A percentile compares a stretch with the other conserved stretches of the same genome.
Conservation (phyloP, 2,329 filamentous ascomycete genomes). For the Sordariomycetes sp. region DNA sequence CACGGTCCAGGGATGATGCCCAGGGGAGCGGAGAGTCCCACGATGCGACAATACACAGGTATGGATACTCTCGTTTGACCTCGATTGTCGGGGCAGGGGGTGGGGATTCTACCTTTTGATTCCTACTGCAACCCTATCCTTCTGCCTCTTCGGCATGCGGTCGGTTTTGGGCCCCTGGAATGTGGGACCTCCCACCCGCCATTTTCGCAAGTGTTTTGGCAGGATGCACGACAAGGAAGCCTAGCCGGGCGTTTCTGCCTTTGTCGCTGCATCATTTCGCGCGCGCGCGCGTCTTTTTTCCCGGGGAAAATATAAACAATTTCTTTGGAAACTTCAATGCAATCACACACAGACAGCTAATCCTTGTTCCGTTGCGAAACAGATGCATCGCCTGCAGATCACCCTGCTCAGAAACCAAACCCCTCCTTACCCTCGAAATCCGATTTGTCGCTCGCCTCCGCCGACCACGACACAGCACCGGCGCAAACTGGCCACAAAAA, state of each 20-base stretch:
- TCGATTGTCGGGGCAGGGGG: neutral
- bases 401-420: conserved; percentile 22
- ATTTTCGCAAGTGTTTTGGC: neutral
- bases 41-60: conserved; percentile 10
- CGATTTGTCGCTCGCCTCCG: conserved; percentile 37
- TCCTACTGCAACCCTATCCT: neutral
- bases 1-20: conserved; percentile 17
- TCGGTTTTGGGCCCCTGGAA: neutral
- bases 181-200: neutral
- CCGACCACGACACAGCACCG: conserved; percentile 26
- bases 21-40: conserved; percentile 19
- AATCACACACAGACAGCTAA: conserved; percentile 7
- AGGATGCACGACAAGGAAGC: neutral
- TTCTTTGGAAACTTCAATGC: neutral
- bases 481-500: conserved; percentile 20
- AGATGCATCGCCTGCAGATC: conserved; percentile 18
- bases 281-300: conserved; percentile 4
- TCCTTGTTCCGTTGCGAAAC: conserved; percentile 7
- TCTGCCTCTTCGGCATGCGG: neutral
- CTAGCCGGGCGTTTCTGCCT: neutral
- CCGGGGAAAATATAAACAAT: neutral
- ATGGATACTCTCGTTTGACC: conserved; percentile 5
- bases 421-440: conserved; percentile 32
- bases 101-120: neutral
- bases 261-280: neutral